A percentile compares a stretch with the other conserved stretches of the same genome.
Conservation (phyloP, 495 filamentous ascomycete genomes). For the Aspergillus ellipticus region DNA sequence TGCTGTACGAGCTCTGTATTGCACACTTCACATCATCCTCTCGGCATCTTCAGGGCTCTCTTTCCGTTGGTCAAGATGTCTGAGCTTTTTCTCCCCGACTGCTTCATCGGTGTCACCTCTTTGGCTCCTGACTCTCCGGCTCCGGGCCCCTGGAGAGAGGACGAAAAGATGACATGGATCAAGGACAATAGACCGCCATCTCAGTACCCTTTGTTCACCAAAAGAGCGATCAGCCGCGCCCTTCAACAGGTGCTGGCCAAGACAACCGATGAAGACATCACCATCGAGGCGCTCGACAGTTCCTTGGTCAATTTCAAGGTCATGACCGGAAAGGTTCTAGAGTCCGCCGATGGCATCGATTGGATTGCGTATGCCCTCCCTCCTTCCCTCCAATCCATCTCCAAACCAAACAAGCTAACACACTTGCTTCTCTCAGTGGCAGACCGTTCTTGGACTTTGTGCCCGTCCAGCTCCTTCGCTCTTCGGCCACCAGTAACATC, state of each 20-base stretch:
- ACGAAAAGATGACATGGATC: too few relatives aligned
- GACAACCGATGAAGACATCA: neutral
- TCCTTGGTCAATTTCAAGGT: neutral
- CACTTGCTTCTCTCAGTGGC: neutral
- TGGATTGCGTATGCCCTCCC: neutral
- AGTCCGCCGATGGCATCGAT: neutral
- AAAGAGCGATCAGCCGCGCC: neutral
- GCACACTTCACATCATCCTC: too few relatives aligned
- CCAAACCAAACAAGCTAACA: too few relatives aligned
- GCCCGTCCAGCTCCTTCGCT: neutral
- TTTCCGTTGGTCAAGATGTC: too few relatives aligned
- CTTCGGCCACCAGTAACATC: neutral
- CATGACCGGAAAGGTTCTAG: neutral
- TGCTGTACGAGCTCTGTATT: too few relatives aligned
- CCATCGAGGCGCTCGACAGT: constrained; percentile 3
- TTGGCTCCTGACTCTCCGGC: neutral
- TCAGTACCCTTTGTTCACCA: neutral
- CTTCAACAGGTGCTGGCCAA: neutral
- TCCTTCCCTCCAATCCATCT: neutral
- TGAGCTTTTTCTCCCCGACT: too few relatives aligned
- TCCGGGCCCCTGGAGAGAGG: neutral
- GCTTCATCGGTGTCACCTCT: neutral
- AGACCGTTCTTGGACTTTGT: neutral
- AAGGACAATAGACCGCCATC: too few relatives aligned
- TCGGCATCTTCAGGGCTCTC: too few relatives aligned